A percentile compares a stretch with the other conserved stretches of the same genome.
These are phyloP conservation scores for Quercus ilex DNA, from an alignment of 306 rosid species.

Conservation along the genomic window DNA sequence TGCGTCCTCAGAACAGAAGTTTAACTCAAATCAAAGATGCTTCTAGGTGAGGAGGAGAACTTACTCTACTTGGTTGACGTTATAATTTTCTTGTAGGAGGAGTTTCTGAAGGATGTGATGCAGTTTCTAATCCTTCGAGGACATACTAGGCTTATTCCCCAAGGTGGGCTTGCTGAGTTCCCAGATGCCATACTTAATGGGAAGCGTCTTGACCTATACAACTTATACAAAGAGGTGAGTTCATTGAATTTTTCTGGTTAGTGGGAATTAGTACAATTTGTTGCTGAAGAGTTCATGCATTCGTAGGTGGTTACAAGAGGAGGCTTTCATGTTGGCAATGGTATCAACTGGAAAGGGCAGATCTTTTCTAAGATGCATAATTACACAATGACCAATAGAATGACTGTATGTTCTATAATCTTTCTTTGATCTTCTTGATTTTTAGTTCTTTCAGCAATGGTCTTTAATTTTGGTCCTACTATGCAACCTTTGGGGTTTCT, in stretches of 20 bases:
- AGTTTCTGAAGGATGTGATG: slow-evolving; percentile 95
- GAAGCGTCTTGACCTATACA: slow-evolving; percentile 95
- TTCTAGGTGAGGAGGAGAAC: background rate
- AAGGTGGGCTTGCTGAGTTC: slow-evolving; percentile 86
- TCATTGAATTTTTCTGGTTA: background rate
- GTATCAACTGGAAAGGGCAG: slow-evolving; percentile 99
- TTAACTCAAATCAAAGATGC: background rate
- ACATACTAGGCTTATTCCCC: slow-evolving; percentile 86
- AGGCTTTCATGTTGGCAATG: slow-evolving; percentile 99
- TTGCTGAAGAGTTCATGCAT: slow-evolving; percentile 24
- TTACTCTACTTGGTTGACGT: background rate
- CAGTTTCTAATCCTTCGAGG: slow-evolving; percentile 93
- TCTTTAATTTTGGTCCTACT: too few relatives aligned
- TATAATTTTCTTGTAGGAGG: slow-evolving; percentile 53
- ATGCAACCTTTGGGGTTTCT: too few relatives aligned
- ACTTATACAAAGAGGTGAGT: slow-evolving; percentile 91
- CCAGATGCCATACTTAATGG: slow-evolving; percentile 99
- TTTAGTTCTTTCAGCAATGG: background rate
- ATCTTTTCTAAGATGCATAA: slow-evolving; percentile 99
- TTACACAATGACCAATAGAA: slow-evolving; percentile 94
- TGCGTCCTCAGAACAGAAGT: background rate
- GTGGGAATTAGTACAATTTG: background rate
- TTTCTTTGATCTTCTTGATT: slow-evolving; percentile 14
- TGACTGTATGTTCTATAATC: slow-evolving; percentile 70
- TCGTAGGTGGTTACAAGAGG: slow-evolving; percentile 95